A percentile compares a stretch with the other conserved stretches of the same genome.
Evolutionary conservation across 2,329 filamentous ascomycete species (phyloP).

Genomic region (Ophiocordyceps unilateralis): DNA sequence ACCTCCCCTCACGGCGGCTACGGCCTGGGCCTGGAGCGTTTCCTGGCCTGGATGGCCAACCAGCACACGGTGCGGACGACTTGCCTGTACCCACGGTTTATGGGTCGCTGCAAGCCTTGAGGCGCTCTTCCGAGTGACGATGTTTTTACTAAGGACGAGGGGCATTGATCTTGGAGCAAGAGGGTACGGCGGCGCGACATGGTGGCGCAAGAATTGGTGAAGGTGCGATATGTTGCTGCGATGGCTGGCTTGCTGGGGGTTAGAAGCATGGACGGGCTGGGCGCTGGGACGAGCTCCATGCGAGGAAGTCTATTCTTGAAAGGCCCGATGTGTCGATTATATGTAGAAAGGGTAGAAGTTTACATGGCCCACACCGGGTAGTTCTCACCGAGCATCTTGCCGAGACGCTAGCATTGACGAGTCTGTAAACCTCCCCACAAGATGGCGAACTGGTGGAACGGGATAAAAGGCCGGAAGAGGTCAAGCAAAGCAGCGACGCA

Average conservation of each 20-base stretch:
- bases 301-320: not conserved
- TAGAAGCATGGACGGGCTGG: too few relatives aligned
- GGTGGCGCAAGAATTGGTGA: not conserved
- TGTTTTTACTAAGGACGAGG: not conserved
- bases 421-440: too few relatives aligned
- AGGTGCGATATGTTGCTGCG: too few relatives aligned
- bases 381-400: not conserved
- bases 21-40: constrained; percentile 47
- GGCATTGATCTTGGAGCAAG: not conserved
- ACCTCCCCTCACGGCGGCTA: constrained; percentile 86
- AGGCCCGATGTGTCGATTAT: not conserved
- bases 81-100: constrained; percentile 64
- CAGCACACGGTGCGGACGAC: constrained; percentile 46
- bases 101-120: constrained; percentile 61
- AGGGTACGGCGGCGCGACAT: not conserved
- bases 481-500: not conserved
- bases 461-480: not conserved
- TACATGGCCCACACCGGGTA: not conserved
- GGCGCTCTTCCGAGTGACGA: too few relatives aligned
- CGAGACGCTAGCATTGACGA: too few relatives aligned
- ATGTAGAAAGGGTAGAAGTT: not conserved
- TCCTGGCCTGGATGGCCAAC: constrained; percentile 46
- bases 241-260: not conserved
- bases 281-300: not conserved
- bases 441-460: not conserved